phyloP scores from a whole-genome alignment of 179 eudicot species.

The Camellia oleifera region DNA sequence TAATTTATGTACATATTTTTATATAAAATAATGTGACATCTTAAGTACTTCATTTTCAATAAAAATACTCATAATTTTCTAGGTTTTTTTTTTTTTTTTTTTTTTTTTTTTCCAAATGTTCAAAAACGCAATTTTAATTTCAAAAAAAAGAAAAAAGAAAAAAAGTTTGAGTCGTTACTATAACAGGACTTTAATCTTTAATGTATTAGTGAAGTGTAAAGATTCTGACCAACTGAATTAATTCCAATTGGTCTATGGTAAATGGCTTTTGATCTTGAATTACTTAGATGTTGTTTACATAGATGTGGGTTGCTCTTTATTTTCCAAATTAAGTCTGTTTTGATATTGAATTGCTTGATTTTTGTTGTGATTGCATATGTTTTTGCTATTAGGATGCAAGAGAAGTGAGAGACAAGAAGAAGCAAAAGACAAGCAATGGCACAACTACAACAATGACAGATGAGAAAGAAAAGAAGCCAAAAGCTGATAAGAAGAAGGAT shows the following conservation, averaged over 20 bases:
- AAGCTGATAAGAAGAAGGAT: conserved; percentile 7
- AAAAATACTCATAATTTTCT: no score
- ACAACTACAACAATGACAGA: not conserved
- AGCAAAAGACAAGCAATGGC: conserved; percentile 33
- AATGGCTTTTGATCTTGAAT: not conserved
- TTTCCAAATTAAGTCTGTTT: not conserved
- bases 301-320: not conserved
- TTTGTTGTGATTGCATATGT: not conserved
- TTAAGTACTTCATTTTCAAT: no score
- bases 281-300: not conserved
- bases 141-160: no score
- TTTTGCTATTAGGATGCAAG: conserved; percentile 23
- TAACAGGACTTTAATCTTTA: no score
- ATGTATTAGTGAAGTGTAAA: no score
- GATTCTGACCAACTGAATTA: no score
- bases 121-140: no score
- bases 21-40: no score
- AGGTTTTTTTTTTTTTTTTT: no score
- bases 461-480: conserved; percentile 16
- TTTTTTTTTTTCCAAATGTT: no score
- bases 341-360: not conserved
- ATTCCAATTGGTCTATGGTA: conserved; percentile 33
- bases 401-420: conserved; percentile 47
- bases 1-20: no score
- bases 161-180: no score